phyloP scores from a whole-genome alignment of 148 eudicot species.

The Pouteria glomerata region DNA sequence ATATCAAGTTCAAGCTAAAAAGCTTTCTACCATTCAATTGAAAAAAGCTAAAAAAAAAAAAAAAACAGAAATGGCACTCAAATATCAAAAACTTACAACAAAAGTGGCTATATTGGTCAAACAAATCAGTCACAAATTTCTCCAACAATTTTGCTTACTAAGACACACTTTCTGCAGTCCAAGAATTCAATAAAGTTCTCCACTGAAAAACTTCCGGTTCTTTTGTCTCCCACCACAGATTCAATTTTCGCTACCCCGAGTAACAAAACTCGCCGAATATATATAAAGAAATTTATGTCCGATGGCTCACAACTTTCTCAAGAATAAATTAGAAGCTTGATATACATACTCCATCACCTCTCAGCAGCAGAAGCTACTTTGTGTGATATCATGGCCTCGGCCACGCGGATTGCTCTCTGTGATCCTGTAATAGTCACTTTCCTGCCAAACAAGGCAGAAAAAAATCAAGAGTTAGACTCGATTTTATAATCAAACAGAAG shows the following conservation, averaged over 20 bases:
- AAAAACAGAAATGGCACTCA: too few relatives aligned
- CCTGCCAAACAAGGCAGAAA: constrained; percentile 38
- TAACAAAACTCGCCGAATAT: too few relatives aligned
- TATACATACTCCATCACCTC: constrained; percentile 23
- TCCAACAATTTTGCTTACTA: background rate
- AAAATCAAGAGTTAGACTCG: background rate
- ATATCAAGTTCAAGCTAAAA: too few relatives aligned
- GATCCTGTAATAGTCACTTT: constrained; percentile 96
- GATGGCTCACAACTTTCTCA: background rate
- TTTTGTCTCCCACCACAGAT: background rate
- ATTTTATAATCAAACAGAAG: background rate
- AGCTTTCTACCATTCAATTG: too few relatives aligned
- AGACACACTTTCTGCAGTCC: too few relatives aligned
- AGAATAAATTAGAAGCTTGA: background rate
- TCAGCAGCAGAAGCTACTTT: constrained; percentile 68
- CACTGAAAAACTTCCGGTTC: too few relatives aligned
- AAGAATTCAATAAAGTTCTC: too few relatives aligned
- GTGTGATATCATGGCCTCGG: constrained; percentile 75
- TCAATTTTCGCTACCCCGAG: background rate
- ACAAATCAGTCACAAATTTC: background rate
- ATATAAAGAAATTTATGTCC: background rate
- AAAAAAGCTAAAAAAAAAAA: too few relatives aligned
- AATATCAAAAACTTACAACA: too few relatives aligned
- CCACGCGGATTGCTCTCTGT: constrained; percentile 62
- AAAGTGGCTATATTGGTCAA: too few relatives aligned